Conservation (phyloP, 1,284 basidiomycete species). For the Puccinia sorghi region DNA sequence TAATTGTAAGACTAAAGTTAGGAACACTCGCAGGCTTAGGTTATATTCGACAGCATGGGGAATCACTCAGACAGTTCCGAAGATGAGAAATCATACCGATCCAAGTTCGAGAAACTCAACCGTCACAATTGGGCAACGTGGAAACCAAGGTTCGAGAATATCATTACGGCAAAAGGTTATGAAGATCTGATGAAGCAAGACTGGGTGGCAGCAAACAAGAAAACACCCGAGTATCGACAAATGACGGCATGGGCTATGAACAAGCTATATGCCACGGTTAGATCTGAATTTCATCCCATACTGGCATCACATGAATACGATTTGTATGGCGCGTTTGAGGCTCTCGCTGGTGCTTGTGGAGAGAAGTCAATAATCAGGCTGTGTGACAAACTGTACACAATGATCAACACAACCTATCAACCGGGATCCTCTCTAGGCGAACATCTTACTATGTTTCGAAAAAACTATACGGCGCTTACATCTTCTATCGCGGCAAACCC, state of each 20-base stretch:
- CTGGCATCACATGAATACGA: background rate
- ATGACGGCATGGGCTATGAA: conserved; percentile 4
- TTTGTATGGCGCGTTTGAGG: background rate
- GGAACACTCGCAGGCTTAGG: background rate
- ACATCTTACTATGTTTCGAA: background rate
- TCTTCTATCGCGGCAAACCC: background rate
- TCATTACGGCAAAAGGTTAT: conserved; percentile 6
- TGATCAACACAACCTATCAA: background rate
- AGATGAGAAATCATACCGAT: background rate
- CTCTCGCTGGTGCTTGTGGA: background rate
- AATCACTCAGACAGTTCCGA: background rate
- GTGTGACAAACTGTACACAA: background rate
- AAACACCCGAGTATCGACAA: background rate
- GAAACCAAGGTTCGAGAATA: background rate
- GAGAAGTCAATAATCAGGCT: background rate
- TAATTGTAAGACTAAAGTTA: background rate
- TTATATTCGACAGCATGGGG: background rate
- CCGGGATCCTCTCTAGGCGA: background rate
- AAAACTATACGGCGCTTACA: background rate
- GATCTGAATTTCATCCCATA: background rate
- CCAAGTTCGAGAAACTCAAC: background rate
- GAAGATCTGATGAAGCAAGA: background rate
- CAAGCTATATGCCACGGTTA: background rate
- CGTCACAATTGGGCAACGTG: background rate
- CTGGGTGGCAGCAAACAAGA: background rate